Conservation (phyloP, 345 rosid species). For the Euphorbia tirucalli region DNA sequence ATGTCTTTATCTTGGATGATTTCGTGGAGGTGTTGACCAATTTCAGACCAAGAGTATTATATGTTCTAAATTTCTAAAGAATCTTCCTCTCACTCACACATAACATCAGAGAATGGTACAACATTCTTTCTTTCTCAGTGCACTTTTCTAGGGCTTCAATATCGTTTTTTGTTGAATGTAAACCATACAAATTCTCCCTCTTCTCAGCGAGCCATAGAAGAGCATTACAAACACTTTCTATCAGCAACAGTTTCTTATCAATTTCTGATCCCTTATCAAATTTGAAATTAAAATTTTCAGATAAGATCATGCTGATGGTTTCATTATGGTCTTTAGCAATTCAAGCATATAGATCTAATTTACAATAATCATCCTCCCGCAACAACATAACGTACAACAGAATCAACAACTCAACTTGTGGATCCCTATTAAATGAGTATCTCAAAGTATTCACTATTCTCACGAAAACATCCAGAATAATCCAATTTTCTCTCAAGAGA, state of each 20-base stretch:
- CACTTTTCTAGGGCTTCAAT: conserved; percentile 38
- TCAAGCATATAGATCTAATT: conserved; percentile 48
- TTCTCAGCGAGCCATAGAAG: conserved; percentile 60
- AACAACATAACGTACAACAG: conserved; percentile 57
- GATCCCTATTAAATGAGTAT: conserved; percentile 61
- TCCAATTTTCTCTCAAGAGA: conserved; percentile 66
- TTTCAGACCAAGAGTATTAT: conserved; percentile 19
- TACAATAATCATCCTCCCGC: conserved; percentile 44
- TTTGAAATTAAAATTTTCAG: conserved; percentile 30
- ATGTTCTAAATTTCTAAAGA: conserved; percentile 57
- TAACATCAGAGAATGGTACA: conserved; percentile 55
- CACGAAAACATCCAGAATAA: conserved; percentile 57
- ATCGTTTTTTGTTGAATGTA: conserved; percentile 44
- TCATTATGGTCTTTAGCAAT: conserved; percentile 28
- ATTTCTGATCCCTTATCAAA: conserved; percentile 34
- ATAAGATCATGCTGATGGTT: conserved; percentile 30
- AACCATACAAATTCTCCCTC: conserved; percentile 61
- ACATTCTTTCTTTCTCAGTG: conserved; percentile 45
- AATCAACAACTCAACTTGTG: conserved; percentile 66
- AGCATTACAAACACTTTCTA: conserved; percentile 57
- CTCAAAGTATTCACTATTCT: conserved; percentile 76
- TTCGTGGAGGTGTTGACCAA: neutral
- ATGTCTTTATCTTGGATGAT: conserved; percentile 26
- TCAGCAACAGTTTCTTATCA: conserved; percentile 44
- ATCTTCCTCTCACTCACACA: conserved; percentile 74